Conservation (phyloP, 1,139 yeast species). For the Candida sp. region DNA sequence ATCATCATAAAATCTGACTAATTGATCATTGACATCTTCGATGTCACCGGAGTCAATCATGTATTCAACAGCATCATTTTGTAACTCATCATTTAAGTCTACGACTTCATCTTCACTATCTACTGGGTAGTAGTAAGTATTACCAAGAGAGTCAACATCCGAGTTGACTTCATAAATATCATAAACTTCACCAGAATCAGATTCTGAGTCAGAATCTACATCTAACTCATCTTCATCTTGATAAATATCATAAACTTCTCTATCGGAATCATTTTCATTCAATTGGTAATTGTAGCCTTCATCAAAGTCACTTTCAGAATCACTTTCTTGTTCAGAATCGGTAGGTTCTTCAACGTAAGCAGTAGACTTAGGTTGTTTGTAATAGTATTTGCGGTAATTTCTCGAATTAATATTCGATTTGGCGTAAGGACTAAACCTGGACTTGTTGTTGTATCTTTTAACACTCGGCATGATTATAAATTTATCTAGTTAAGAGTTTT, state of each 20-base stretch:
- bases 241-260: constrained; percentile 15
- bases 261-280: constrained; percentile 8
- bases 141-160: constrained; percentile 4
- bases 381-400: constrained; percentile 30
- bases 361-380: constrained; percentile 29
- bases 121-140: constrained; percentile 4
- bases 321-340: constrained; percentile 20
- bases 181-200: constrained; percentile 13
- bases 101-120: constrained; percentile 12
- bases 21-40: constrained; percentile 38
- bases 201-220: constrained; percentile 14
- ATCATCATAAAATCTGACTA: constrained; percentile 35
- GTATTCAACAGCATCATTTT: constrained; percentile 29
- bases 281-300: neutral
- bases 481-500: neutral
- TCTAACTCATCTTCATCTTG: constrained; percentile 17
- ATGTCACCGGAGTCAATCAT: constrained; percentile 35
- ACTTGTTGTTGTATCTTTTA: neutral
- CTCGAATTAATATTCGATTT: constrained; percentile 4
- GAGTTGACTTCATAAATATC: constrained; percentile 7
- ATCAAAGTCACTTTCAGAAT: constrained; percentile 13
- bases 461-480: neutral
- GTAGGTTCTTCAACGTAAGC: constrained; percentile 44
- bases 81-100: constrained; percentile 39
- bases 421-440: constrained; percentile 1